Conservation (phyloP, 306 rosid species). For the Castanospermum australe region DNA sequence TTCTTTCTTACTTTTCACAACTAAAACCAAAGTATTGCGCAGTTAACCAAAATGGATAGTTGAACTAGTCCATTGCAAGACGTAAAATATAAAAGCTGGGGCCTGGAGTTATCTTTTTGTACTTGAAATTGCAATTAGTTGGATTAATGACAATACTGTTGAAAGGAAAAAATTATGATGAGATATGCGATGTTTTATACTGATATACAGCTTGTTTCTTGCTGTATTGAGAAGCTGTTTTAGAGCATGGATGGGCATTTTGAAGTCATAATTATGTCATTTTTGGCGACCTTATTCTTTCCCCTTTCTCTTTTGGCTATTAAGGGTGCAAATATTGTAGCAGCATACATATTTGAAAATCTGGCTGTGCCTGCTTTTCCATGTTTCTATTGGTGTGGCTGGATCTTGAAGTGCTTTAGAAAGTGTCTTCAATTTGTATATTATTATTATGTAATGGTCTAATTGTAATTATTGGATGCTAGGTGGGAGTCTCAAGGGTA, state of each 20-base stretch:
- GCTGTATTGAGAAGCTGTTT: background rate
- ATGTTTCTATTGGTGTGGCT: background rate
- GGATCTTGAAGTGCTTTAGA: background rate
- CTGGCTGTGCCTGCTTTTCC: background rate
- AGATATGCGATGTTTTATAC: background rate
- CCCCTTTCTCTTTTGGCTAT: too few species aligned
- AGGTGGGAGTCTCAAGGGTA: slow-evolving; percentile 99
- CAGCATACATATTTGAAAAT: background rate
- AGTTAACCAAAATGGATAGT: background rate
- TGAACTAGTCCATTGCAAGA: background rate
- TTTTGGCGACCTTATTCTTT: background rate
- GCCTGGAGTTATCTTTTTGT: background rate
- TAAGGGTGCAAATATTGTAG: background rate
- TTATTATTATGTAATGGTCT: background rate
- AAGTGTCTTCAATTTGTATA: background rate
- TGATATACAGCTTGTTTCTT: background rate
- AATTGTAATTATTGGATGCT: slow-evolving; percentile 35
- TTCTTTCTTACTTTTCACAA: background rate
- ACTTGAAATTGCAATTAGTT: background rate
- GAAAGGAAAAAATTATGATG: background rate
- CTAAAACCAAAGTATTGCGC: background rate
- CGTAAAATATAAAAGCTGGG: background rate
- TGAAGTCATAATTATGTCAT: background rate
- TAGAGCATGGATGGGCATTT: background rate
- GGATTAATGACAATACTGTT: background rate